Evolutionary conservation across 257 asterid genomes (phyloP).

Genomic region (Scutellaria minor): DNA sequence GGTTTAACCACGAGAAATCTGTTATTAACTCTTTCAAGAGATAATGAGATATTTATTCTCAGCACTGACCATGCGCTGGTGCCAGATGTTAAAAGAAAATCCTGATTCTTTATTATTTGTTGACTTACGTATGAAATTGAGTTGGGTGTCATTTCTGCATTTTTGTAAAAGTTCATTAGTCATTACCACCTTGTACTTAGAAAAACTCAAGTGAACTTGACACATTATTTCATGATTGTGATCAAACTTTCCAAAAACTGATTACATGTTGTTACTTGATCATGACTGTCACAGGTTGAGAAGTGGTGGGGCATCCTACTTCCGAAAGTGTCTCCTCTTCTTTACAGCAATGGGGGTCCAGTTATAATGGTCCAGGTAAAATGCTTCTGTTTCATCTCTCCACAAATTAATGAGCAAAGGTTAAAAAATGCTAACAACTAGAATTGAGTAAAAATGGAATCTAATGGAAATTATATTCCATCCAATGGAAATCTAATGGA

Average conservation of each 20-base stretch:
- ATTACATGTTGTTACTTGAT: constrained; percentile 16
- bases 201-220: background rate
- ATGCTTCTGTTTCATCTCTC: background rate
- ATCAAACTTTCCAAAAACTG: constrained; percentile 8
- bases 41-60: background rate
- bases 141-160: background rate
- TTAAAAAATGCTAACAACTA: background rate
- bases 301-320: constrained; percentile 90
- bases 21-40: too few species aligned
- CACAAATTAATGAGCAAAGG: background rate
- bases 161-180: background rate
- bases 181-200: background rate
- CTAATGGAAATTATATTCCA: background rate
- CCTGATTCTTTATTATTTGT: background rate
- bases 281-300: constrained; percentile 61
- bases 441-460: background rate
- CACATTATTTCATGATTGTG: constrained; percentile 16
- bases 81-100: background rate
- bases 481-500: too few species aligned
- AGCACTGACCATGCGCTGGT: background rate
- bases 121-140: background rate
- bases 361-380: constrained; percentile 89
- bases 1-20: too few species aligned
- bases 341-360: constrained; percentile 89
- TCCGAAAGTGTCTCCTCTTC: constrained; percentile 74